Percentiles rank a stretch among this genome's conserved stretches.
These are phyloP conservation scores for Aspergillus leporis DNA, from an alignment of 495 filamentous ascomycete genomes.

Conservation along the genomic window DNA sequence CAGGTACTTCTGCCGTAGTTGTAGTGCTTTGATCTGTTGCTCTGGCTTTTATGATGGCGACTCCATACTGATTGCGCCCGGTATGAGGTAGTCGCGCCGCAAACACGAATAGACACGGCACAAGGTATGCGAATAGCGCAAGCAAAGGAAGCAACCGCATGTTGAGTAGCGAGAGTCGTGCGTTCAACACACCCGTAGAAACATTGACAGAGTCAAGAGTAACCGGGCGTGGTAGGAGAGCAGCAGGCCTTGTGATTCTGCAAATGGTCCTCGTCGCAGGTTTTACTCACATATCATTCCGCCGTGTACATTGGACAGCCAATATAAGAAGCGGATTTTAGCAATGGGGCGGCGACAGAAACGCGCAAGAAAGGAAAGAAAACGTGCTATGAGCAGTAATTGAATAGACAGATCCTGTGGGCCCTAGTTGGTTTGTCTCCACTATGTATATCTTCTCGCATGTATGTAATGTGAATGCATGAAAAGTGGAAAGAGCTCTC, in stretches of 20 bases:
- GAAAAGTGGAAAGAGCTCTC: conserved; percentile 9
- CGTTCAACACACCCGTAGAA: neutral
- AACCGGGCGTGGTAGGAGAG: neutral
- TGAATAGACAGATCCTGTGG: neutral
- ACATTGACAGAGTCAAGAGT: conserved; percentile 1
- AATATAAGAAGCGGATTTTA: neutral
- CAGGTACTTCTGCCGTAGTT: conserved; percentile 10
- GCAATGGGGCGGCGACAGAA: neutral
- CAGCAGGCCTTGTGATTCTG: neutral
- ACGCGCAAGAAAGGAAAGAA: conserved; percentile 11
- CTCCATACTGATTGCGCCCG: conserved; percentile 11
- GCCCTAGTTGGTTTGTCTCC: conserved; percentile 3
- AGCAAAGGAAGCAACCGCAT: conserved; percentile 20
- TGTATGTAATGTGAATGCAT: conserved; percentile 9
- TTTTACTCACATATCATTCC: conserved; percentile 2
- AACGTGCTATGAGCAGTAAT: conserved; percentile 18
- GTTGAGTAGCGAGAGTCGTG: neutral
- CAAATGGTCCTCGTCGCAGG: conserved; percentile 6
- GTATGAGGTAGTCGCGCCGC: conserved; percentile 17
- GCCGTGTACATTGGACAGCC: neutral
- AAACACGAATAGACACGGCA: conserved; percentile 16
- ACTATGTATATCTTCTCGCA: conserved; percentile 15
- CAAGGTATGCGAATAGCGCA: conserved; percentile 14
- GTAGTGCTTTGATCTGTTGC: conserved; percentile 13
- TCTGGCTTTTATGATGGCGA: conserved; percentile 17